Evolutionary conservation across 1,284 basidiomycete genomes (phyloP), one percentile per base, ranked within the genome.

Genomic region (Bjerkandera adusta): DNA sequence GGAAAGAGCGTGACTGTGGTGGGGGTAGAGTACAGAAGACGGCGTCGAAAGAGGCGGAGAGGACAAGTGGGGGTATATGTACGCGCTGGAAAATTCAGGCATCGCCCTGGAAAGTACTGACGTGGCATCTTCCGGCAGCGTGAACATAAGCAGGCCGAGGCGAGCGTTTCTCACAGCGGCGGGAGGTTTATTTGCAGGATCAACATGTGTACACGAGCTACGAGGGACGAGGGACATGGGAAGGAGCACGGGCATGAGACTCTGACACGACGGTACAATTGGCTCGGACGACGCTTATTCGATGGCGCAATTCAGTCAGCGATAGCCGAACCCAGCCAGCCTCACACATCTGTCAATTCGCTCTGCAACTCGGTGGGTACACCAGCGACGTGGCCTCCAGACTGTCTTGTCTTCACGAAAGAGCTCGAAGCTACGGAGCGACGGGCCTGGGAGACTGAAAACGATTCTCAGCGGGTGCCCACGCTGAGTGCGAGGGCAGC

Each of bases 61-160:
- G 32, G 43, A 18, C 29, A 32, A 25, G 41, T 32, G 41, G 30
- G 41, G 33, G 41, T 43, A 43, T 43, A 43, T 43, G 41, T 43
- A 43, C 30, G 30, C 27, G 27, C 30, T 34, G 30, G 41, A 43
- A 43, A 29, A 34, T 43, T 43, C 32, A 25, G n/a, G 29, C 20
- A 6, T 21, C 40, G 40, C 40, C 40, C 40, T 42, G 33, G 34
- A 35, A 40, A 51, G 51, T n/a, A n/a, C 53, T 55, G 53, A 55
- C 53, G 53, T 55, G 53, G 53, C 53, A 49, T 18, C 39, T 44
- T 52, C 27, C 44, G 45, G 41, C 41, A 43, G 36, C 34, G 43
- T n/a, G 43, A 36, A 45, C n/a, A 45, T 45, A 37, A n/a, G n/a
- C n/a, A n/a, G n/a, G n/a, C n/a, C n/a, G n/a, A n/a, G n/a, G n/a